Percentiles rank a stretch among this genome's conserved stretches.
Evolutionary conservation across 345 rosid genomes (phyloP).

Genomic region (Durio zibethinus): DNA sequence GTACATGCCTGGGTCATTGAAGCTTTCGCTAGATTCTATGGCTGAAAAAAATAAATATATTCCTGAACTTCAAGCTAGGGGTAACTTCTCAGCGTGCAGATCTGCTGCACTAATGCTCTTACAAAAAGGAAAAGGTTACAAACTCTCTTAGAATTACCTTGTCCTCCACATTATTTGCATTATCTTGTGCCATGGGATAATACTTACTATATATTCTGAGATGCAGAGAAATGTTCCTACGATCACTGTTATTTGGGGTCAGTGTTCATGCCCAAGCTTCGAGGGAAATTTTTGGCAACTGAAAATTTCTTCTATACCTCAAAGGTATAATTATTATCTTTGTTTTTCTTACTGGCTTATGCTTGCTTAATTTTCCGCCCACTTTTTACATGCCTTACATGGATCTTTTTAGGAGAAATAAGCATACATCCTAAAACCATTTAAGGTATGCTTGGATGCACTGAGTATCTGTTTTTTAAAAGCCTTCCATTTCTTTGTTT

Average conservation of each 20-base stretch:
- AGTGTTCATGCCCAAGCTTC: conserved; percentile 70
- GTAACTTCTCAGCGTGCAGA: conserved; percentile 90
- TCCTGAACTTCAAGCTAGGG: conserved; percentile 49
- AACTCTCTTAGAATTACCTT: conserved; percentile 15
- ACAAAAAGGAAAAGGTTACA: conserved; percentile 74
- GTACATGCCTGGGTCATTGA: conserved; percentile 37
- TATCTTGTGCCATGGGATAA: not conserved
- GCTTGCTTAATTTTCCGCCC: not conserved
- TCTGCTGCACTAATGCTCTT: conserved; percentile 58
- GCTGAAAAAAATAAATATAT: conserved; percentile 32
- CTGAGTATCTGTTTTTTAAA: not conserved
- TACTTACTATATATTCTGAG: not conserved
- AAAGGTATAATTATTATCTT: conserved; percentile 44
- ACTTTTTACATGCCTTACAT: not conserved
- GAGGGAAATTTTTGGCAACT: conserved; percentile 78
- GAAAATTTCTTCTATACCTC: conserved; percentile 87
- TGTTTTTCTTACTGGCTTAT: not conserved
- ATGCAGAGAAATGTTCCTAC: conserved; percentile 66
- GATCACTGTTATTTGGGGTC: conserved; percentile 71
- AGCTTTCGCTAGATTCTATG: conserved; percentile 38
- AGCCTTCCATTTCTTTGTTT: conserved; percentile 5
- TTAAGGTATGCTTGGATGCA: not conserved
- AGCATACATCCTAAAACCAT: not conserved
- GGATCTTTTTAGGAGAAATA: conserved; percentile 11
- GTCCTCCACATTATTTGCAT: not conserved